Evolutionary conservation across 768 basidiomycete species (phyloP), one percentile per base, ranked within the genome.

Genomic region (Phylloporus arenicola): DNA sequence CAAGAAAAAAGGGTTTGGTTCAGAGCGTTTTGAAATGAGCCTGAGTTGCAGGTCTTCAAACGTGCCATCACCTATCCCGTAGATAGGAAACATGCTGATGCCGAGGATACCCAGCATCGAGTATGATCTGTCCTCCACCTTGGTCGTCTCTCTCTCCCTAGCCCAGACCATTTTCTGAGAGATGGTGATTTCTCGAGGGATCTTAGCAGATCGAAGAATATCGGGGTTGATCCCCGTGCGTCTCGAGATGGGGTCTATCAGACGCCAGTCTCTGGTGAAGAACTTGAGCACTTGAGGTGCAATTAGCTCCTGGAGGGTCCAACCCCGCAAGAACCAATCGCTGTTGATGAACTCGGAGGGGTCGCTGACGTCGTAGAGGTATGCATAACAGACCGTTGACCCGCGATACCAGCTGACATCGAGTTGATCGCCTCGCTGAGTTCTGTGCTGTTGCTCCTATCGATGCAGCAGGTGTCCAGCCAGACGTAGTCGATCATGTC

Each of bases 401-500:
- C 57, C 42, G 2, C 44, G 43, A 50, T 69, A 70, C 69, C 69
- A 69, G 34, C n/a, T 53, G 55, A 70, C 65, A 70, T 69, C 14
- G 64, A 50, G 30, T 65, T 63, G 48, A 69, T 65, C 17, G 69
- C 58, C 37, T 69, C 59, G 24, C 34, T 24, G 16, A 70, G 59
- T 33, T 69, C 69, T 2, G 62, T 49, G 46, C 50, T 63, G 46
- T 54, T 68, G 34, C 27, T 35, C 53, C 50, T 64, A 45, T 69
- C 48, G 46, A 70, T 68, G 41, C 69, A 69, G 25, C 60, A 68
- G 0, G 68, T 69, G n/a, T 70, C 62, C 45, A 66, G 24, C 68
- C 67, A 70, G 20, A 68, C 50, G 40, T 64, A 62, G 14, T 22
- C n/a, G 27, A 61, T 24, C 0, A 34, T 31, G 9, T 68, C 55